phyloP scores from a whole-genome alignment of 2,329 filamentous ascomycete genomes.

The Sclerotinia glacialis region DNA sequence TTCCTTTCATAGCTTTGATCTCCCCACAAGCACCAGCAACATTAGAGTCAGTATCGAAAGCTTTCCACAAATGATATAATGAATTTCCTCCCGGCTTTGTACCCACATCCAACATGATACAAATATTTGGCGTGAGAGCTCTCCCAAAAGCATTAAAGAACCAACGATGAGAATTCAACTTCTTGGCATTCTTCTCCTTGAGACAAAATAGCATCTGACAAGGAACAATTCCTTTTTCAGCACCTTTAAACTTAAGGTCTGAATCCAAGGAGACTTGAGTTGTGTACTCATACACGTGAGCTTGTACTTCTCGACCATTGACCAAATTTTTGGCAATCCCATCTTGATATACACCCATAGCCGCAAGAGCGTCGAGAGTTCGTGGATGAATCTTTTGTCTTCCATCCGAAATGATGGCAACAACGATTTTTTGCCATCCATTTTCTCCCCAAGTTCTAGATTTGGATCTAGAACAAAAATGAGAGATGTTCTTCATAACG shows the following conservation, averaged over 20 bases:
- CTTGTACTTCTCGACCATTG: constrained; percentile 92
- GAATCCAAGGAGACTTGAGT: constrained; percentile 95
- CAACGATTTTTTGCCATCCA: constrained; percentile 98
- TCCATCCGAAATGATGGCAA: constrained; percentile 93
- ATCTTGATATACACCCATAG: constrained; percentile 97
- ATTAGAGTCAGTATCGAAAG: constrained; percentile 95
- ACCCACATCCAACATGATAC: constrained; percentile 93
- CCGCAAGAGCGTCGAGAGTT: constrained; percentile 89
- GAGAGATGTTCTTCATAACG: constrained; percentile 95
- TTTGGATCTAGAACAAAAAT: constrained; percentile 90
- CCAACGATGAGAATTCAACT: constrained; percentile 97
- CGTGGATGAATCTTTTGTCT: constrained; percentile 90
- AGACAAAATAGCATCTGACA: constrained; percentile 98
- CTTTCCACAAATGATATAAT: constrained; percentile 98
- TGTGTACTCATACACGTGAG: constrained; percentile 98
- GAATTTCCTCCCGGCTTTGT: constrained; percentile 86
- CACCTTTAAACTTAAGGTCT: constrained; percentile 97
- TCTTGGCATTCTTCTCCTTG: constrained; percentile 96
- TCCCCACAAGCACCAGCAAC: constrained; percentile 96
- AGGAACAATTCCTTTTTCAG: constrained; percentile 97
- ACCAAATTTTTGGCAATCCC: constrained; percentile 98
- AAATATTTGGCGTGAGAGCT: constrained; percentile 91
- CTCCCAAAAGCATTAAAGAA: constrained; percentile 98
- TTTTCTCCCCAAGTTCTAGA: constrained; percentile 95
- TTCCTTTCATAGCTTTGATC: constrained; percentile 95